Conservation (phyloP, 2,329 filamentous ascomycete genomes). For the Pyricularia sp. region DNA sequence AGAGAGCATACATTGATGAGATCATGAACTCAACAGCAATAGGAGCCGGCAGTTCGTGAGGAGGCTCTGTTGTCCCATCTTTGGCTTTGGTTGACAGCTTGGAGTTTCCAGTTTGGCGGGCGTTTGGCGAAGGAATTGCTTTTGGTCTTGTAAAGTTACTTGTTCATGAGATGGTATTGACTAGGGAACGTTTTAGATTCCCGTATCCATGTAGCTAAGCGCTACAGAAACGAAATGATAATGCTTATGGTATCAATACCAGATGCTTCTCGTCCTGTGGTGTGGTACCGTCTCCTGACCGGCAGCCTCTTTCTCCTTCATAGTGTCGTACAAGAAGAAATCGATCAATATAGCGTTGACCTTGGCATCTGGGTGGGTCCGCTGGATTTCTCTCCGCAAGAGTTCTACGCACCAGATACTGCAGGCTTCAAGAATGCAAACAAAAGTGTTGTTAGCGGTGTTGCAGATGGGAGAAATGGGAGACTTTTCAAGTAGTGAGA, state of each 20-base stretch:
- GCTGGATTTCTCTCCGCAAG: constrained; percentile 67
- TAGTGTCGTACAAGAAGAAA: constrained; percentile 91
- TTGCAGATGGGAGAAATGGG: not conserved
- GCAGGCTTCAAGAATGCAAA: constrained; percentile 42
- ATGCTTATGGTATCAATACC: constrained; percentile 52
- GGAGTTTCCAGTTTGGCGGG: not conserved
- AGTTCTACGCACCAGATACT: constrained; percentile 96
- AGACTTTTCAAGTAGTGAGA: not conserved
- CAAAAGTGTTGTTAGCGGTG: not conserved
- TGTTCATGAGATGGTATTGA: not conserved
- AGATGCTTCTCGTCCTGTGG: constrained; percentile 84
- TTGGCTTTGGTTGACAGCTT: not conserved
- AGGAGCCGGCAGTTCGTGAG: constrained; percentile 12
- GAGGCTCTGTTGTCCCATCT: not conserved
- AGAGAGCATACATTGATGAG: constrained; percentile 65
- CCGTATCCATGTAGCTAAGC: not conserved
- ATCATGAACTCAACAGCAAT: constrained; percentile 38
- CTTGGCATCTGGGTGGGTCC: constrained; percentile 54
- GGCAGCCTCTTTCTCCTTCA: constrained; percentile 66
- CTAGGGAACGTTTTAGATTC: not conserved
- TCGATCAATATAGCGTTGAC: constrained; percentile 89
- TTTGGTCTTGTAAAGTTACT: not conserved
- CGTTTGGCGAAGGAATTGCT: not conserved
- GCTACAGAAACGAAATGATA: not conserved
- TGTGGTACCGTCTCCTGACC: constrained; percentile 57